These are phyloP conservation scores for Tricholoma terreum DNA, from an alignment of 768 basidiomycete species.

Conservation along the genomic window DNA sequence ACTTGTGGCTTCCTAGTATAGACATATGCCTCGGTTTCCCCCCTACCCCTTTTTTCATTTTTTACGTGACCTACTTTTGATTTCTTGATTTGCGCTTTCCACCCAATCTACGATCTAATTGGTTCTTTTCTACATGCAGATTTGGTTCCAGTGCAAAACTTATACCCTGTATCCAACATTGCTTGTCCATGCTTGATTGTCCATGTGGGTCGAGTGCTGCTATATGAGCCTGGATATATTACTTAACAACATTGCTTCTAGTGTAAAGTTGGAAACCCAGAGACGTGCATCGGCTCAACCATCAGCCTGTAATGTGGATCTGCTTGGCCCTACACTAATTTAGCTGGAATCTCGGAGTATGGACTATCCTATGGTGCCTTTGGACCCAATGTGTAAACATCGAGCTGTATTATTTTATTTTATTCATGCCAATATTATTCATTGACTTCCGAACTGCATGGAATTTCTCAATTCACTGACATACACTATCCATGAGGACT, in stretches of 20 bases:
- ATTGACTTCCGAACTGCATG: no score
- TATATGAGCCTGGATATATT: background rate
- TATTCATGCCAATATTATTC: background rate
- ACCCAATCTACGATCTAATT: background rate
- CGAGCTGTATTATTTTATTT: background rate
- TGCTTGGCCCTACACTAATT: no score
- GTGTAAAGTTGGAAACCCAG: background rate
- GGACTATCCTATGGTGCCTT: no score
- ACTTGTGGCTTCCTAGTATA: background rate
- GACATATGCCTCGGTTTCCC: background rate
- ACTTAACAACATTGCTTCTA: background rate
- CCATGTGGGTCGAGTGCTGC: background rate
- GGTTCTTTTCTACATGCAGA: background rate
- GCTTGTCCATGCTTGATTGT: background rate
- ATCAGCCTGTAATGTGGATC: no score
- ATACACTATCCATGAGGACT: constrained; percentile 1
- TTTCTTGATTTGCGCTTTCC: background rate
- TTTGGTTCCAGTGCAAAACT: background rate
- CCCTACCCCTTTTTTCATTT: background rate
- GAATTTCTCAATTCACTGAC: background rate
- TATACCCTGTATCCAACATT: background rate
- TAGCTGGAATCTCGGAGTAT: no score
- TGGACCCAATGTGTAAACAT: background rate
- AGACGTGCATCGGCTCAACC: no score
- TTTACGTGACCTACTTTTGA: background rate